Evolutionary conservation across 2,329 filamentous ascomycete species (phyloP).

Genomic region (Dactylellina haptotyla): DNA sequence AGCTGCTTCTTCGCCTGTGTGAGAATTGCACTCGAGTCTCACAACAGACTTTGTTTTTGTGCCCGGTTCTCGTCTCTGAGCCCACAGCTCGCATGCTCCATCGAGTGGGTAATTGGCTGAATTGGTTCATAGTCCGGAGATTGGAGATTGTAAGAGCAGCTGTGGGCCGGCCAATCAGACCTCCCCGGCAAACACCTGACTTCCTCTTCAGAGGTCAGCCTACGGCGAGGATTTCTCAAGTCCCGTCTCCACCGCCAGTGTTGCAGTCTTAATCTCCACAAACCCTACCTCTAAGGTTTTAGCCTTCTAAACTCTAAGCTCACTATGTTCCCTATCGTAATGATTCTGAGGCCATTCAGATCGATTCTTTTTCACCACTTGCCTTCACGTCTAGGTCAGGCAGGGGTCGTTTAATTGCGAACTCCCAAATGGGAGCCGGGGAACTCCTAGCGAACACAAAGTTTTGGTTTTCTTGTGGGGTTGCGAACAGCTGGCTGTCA

Average conservation of each 20-base stretch:
- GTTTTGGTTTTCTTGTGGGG: constrained; percentile 22
- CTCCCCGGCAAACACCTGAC: constrained; percentile 6
- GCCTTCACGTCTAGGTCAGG: background rate
- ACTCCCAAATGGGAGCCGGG: constrained; percentile 4
- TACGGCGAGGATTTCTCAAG: constrained; percentile 15
- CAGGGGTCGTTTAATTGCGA: constrained; percentile 20
- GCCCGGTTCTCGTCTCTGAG: constrained; percentile 23
- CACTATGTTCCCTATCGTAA: background rate
- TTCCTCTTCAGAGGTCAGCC: constrained; percentile 6
- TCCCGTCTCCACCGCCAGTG: constrained; percentile 7
- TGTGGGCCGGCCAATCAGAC: constrained; percentile 35
- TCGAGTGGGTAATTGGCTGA: constrained; percentile 39
- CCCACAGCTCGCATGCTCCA: background rate
- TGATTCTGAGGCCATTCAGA: constrained; percentile 8
- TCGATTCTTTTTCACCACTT: constrained; percentile 7
- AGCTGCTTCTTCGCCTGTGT: constrained; percentile 8
- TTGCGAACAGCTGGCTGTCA: constrained; percentile 32
- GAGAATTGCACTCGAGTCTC: background rate
- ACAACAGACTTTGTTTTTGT: constrained; percentile 37
- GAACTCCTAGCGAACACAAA: constrained; percentile 32
- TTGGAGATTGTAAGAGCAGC: constrained; percentile 16
- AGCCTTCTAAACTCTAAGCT: constrained; percentile 14
- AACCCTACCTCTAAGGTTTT: constrained; percentile 30
- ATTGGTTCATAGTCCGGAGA: constrained; percentile 46
- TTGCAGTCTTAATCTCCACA: constrained; percentile 38